Conservation (phyloP, 2,329 filamentous ascomycete genomes). For the Aspergillus sp. region DNA sequence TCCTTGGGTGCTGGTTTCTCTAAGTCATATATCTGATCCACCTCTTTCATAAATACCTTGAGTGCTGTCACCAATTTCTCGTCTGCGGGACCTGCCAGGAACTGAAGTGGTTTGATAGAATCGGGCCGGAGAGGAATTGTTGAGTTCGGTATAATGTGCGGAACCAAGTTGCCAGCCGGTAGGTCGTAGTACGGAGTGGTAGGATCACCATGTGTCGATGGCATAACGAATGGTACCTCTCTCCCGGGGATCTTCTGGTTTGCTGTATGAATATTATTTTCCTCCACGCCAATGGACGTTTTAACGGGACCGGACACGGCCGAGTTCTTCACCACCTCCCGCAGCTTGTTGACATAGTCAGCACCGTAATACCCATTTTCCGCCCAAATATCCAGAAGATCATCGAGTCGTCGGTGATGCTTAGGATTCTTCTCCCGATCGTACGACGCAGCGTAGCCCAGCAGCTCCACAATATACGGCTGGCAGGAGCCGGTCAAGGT, state of each 20-base stretch:
- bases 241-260: conserved; percentile 31
- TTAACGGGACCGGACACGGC: conserved; percentile 26
- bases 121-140: conserved; percentile 65
- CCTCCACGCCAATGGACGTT: conserved; percentile 20
- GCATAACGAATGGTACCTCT: conserved; percentile 62
- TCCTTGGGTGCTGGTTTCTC: conserved; percentile 39
- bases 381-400: conserved; percentile 65
- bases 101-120: conserved; percentile 63
- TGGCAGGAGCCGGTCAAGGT: conserved; percentile 53
- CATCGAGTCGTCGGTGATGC: conserved; percentile 57
- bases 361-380: conserved; percentile 55
- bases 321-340: conserved; percentile 48
- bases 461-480: conserved; percentile 56
- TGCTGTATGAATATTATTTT: conserved; percentile 25
- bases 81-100: conserved; percentile 62
- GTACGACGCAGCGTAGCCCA: conserved; percentile 48
- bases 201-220: conserved; percentile 68
- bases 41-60: conserved; percentile 62
- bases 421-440: conserved; percentile 56
- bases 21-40: conserved; percentile 60
- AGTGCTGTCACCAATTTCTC: conserved; percentile 60
- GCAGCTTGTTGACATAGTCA: conserved; percentile 52
- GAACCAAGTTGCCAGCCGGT: conserved; percentile 73
- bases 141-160: conserved; percentile 69
- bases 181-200: conserved; percentile 72